A percentile compares a stretch with the other conserved stretches of the same genome.
Evolutionary conservation across 2,329 filamentous ascomycete species (phyloP).

Genomic region (Byssothecium circinans): DNA sequence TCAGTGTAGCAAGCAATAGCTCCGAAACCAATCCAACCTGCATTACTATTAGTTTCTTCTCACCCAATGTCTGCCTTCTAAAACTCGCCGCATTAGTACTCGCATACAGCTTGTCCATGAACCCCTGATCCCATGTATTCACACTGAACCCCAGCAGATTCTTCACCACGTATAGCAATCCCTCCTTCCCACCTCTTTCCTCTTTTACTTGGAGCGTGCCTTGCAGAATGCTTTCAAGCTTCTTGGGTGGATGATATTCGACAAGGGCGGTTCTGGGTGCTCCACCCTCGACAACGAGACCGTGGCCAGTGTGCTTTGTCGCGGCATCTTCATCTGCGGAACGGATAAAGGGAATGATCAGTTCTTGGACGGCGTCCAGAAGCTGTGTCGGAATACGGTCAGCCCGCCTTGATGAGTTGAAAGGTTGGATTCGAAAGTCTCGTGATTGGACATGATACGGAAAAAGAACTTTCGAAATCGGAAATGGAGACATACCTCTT

Average conservation of each 20-base stretch:
- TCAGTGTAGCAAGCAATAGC: conserved; percentile 78
- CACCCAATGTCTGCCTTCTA: not conserved
- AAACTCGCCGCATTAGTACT: conserved; percentile 74
- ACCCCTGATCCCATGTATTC: conserved; percentile 98
- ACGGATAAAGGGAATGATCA: conserved; percentile 71
- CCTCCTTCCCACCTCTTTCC: conserved; percentile 45
- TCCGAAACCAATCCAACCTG: conserved; percentile 82
- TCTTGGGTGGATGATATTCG: conserved; percentile 48
- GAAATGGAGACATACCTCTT: conserved; percentile 33
- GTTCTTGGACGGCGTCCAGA: conserved; percentile 65
- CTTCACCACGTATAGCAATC: conserved; percentile 56
- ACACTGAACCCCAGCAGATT: conserved; percentile 81
- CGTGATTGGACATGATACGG: not conserved
- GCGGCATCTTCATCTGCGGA: conserved; percentile 67
- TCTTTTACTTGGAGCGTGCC: conserved; percentile 40
- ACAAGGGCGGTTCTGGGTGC: conserved; percentile 48
- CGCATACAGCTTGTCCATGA: conserved; percentile 93
- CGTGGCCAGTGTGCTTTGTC: conserved; percentile 57
- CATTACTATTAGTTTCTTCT: not conserved
- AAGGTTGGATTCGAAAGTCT: not conserved
- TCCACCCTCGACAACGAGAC: conserved; percentile 58
- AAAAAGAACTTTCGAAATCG: conserved; percentile 6
- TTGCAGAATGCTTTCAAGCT: conserved; percentile 44
- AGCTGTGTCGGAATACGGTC: conserved; percentile 53
- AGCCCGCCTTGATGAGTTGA: not conserved